Evolutionary conservation across 371 early-diverging fungal genomes (phyloP), one percentile per base, ranked within the genome.

Genomic region (Mortierella sp.): DNA sequence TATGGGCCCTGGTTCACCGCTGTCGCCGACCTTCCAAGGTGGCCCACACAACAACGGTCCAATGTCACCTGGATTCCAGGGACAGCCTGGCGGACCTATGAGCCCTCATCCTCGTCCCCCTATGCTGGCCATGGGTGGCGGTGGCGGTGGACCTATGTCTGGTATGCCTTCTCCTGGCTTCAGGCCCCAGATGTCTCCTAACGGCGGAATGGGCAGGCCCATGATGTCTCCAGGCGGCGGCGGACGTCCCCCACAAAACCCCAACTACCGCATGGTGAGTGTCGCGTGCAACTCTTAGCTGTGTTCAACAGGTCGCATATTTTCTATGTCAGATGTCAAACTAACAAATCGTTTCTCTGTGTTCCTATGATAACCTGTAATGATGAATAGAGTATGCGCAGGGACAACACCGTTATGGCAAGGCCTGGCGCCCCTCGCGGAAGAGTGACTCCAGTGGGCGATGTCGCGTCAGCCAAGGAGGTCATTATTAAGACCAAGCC

Each of bases 121-220:
- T 55, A 82, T 82, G 85, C 81, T 70, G 86, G 86, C 86, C 72
- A 85, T 85, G 86, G 86, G 86, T 65, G 78, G 63, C 60, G 35
- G 44, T 46, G 48, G 60, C 46, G 75, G 76, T 38, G 49, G 75
- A 18, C 72, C 74, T 0, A 79, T 79, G 80, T 16, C 35, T 21
- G 80, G 80, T 29, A 70, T 76, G 71, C 56, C 41, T 18, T 72
- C 72, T 18, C 84, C 84, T 51, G 82, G 82, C n/a, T 81, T 70
- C 48, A 70, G 78, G 16, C 84, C 81, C 21, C 81, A 78, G 18
- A 81, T 84, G 84, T 71, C 71, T 4, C 84, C 84, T 38, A 74
- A 72, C 21, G 79, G 76, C 21, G 80, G 80, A 71, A 78, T 81
- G 77, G 82, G 86, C 56, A 75, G 79, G 71, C 82, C 80, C 70